phyloP scores from a whole-genome alignment of 2,329 filamentous ascomycete genomes.

The Conoideocrella luteorostrata region DNA sequence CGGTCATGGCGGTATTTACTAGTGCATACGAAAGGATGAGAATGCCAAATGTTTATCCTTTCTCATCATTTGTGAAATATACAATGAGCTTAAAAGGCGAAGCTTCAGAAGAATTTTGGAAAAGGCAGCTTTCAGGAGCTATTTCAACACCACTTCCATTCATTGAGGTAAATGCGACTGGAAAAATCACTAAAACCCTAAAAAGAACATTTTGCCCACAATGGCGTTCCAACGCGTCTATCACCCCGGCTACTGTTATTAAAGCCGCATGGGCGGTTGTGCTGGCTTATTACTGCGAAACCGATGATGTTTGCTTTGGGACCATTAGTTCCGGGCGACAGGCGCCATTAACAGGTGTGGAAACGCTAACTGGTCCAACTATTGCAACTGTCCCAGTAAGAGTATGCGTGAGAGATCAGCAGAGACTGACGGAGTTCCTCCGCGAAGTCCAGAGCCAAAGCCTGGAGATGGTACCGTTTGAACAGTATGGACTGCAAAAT shows the following conservation, averaged over 20 bases:
- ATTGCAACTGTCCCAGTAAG: slow-evolving; percentile 15
- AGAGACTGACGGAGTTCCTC: neutral
- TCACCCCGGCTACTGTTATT: slow-evolving; percentile 15
- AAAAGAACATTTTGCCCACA: neutral
- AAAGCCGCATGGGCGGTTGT: slow-evolving; percentile 23
- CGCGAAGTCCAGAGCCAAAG: neutral
- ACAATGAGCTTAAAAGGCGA: neutral
- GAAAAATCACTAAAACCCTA: too few species aligned
- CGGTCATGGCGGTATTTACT: neutral
- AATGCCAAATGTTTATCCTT: neutral
- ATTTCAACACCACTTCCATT: neutral
- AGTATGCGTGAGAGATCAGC: neutral
- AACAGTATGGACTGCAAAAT: slow-evolving; percentile 2
- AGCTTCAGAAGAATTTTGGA: neutral
- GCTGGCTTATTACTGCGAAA: slow-evolving; percentile 12
- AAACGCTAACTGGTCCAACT: slow-evolving; percentile 16
- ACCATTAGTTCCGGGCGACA: slow-evolving; percentile 18
- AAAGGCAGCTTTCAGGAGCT: neutral
- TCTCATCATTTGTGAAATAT: neutral
- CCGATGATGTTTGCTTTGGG: slow-evolving; percentile 20
- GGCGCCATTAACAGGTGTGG: slow-evolving; percentile 15
- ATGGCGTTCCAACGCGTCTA: neutral
- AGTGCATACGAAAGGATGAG: neutral
- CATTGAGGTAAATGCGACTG: neutral
- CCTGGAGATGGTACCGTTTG: neutral